Conservation (phyloP, 768 basidiomycete species). For the Lentinus brumalis region DNA sequence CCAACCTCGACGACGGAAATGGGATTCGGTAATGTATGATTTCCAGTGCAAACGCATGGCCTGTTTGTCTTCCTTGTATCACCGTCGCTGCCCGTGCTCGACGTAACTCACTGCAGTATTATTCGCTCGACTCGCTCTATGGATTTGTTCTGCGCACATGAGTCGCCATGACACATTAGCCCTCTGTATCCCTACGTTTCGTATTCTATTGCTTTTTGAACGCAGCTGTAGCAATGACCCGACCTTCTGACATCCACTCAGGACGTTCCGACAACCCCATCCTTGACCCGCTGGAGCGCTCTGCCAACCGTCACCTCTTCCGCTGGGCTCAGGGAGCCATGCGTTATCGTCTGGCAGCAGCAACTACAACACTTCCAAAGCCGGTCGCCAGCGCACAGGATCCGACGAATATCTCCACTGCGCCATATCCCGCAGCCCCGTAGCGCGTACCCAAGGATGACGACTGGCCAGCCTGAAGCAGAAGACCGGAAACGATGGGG, state of each 20-base stretch:
- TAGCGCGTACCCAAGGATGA: conserved; percentile 11
- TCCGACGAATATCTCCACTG: conserved; percentile 27
- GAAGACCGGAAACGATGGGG: conserved; percentile 27
- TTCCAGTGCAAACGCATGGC: not conserved
- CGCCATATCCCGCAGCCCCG: conserved; percentile 22
- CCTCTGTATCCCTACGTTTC: not conserved
- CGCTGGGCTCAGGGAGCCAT: not conserved
- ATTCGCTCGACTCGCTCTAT: too few relatives aligned
- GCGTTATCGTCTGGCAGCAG: conserved; percentile 11
- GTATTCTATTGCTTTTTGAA: not conserved
- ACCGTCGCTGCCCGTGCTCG: not conserved
- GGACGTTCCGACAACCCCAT: not conserved
- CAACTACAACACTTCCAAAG: conserved; percentile 20
- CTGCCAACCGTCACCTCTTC: not conserved
- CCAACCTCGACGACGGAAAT: conserved; percentile 41
- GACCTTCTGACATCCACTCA: not conserved
- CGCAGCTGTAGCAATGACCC: too few relatives aligned
- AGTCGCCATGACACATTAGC: not conserved
- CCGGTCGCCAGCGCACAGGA: conserved; percentile 22
- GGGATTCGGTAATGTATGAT: not conserved
- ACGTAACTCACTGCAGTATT: too few relatives aligned
- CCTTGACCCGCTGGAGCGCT: not conserved
- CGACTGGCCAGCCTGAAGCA: conserved; percentile 21
- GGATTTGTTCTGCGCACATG: too few relatives aligned
- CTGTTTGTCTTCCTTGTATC: not conserved